phyloP scores from a whole-genome alignment of 768 basidiomycete genomes.

The Tubosaeta sp. region DNA sequence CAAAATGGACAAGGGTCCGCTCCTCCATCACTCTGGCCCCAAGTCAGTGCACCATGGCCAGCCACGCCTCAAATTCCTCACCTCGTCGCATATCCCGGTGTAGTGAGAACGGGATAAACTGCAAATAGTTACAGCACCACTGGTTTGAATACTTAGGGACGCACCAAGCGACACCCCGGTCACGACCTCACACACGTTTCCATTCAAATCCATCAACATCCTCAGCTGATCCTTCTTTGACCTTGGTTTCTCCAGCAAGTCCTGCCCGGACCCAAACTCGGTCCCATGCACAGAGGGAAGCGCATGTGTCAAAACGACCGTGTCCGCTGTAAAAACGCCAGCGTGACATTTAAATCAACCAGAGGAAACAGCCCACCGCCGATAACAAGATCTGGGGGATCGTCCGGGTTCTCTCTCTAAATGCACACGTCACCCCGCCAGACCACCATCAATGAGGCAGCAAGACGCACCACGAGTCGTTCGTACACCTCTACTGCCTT shows the following conservation, averaged over 20 bases:
- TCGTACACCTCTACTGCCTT: constrained; percentile 88
- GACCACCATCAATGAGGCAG: background rate
- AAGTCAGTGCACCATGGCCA: background rate
- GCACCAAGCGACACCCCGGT: constrained; percentile 83
- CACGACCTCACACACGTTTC: constrained; percentile 84
- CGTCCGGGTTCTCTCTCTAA: constrained; percentile 53
- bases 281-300: constrained; percentile 47
- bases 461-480: constrained; percentile 57
- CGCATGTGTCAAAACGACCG: constrained; percentile 83
- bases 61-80: constrained; percentile 23
- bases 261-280: constrained; percentile 49
- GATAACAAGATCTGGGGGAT: constrained; percentile 78
- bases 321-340: constrained; percentile 63
- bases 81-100: constrained; percentile 76
- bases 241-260: constrained; percentile 85
- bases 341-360: background rate
- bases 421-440: background rate
- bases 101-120: constrained; percentile 72
- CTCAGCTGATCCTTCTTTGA: constrained; percentile 77
- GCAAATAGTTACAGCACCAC: background rate
- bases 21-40: constrained; percentile 70
- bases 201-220: constrained; percentile 87
- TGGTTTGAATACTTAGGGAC: constrained; percentile 13
- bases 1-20: constrained; percentile 73
- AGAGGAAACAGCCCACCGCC: constrained; percentile 42